Evolutionary conservation across 768 basidiomycete genomes (phyloP), one percentile per base, ranked within the genome.

Genomic region (Pisolithus marmoratus): DNA sequence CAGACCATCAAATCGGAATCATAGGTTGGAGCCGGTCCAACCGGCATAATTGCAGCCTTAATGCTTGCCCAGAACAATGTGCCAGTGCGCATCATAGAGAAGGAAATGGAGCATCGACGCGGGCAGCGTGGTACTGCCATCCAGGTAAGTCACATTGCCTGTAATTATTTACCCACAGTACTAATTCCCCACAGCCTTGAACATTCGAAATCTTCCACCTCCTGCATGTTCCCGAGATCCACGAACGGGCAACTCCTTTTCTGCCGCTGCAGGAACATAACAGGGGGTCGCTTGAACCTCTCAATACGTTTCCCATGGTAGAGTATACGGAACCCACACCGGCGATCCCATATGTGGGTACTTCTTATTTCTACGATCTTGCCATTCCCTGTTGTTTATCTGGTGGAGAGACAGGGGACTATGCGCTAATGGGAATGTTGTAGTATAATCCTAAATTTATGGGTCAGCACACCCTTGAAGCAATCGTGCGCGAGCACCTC

Each of bases 11-110:
- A 29, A 11, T 29, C 29, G 11, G 29, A 29, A 29, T 9, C 11
- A 8, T 29, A 70, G 60, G 60, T 54, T 42, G 69, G 65, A 14
- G 63, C 50, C 34, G 69, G 65, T 15, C 65, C 68, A 15, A 48
- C 64, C 1, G 69, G 71, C 22, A 60, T 70, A 15, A 59, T 66
- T 23, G 60, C 55, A 22, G 70, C 70, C 5, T 66, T 69, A 4
- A 61, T 60, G 1, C 61, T 73, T 24, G 58, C 75, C 15, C 66
- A 67, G 22, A 77, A 78, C 60, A 70, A 72, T 5, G 62, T 81
- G 17, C 69, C 75, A 12, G 73, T 82, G 6, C 74, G 78, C n/a
- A 72, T 83, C 24, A 74, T 82, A 43, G 75, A 82, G 52, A 78
- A 76, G 54, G 71, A 70, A 29, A 2, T 11, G 1, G 1, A 29